phyloP scores from a whole-genome alignment of 345 rosid species.

The Citrus mangshanensis region DNA sequence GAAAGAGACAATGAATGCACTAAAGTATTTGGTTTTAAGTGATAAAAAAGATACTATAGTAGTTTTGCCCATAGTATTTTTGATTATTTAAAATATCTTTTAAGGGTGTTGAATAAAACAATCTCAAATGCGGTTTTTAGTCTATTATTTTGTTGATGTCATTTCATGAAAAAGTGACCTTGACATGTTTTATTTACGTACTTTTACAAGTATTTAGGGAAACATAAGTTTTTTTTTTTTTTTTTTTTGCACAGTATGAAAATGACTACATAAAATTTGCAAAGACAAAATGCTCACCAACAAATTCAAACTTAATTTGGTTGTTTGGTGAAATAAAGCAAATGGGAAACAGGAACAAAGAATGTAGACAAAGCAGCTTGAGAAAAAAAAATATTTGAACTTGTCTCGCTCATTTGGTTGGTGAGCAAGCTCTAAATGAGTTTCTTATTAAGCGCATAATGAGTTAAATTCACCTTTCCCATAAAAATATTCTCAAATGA shows the following conservation, averaged over 20 bases:
- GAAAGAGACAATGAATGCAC: no score
- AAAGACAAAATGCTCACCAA: neutral
- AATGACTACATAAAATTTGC: neutral
- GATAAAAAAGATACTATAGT: no score
- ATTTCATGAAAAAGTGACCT: no score
- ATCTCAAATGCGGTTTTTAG: no score
- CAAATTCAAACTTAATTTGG: neutral
- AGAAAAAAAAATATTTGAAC: neutral
- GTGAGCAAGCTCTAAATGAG: neutral
- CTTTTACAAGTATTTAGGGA: neutral
- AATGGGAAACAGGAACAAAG: neutral
- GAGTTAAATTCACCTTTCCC: neutral
- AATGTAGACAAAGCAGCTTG: neutral
- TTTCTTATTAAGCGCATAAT: neutral
- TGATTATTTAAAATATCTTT: no score
- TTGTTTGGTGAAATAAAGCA: neutral
- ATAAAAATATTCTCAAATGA: neutral
- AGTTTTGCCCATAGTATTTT: no score
- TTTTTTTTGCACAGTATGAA: no score
- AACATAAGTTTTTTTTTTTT: no score
- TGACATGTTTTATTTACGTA: no score
- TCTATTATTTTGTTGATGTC: no score
- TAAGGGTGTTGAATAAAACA: no score
- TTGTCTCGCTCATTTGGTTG: constrained; percentile 7
- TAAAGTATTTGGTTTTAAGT: no score